phyloP scores from a whole-genome alignment of 176 grass and related monocot species.

The Eremochloa ophiuroides region DNA sequence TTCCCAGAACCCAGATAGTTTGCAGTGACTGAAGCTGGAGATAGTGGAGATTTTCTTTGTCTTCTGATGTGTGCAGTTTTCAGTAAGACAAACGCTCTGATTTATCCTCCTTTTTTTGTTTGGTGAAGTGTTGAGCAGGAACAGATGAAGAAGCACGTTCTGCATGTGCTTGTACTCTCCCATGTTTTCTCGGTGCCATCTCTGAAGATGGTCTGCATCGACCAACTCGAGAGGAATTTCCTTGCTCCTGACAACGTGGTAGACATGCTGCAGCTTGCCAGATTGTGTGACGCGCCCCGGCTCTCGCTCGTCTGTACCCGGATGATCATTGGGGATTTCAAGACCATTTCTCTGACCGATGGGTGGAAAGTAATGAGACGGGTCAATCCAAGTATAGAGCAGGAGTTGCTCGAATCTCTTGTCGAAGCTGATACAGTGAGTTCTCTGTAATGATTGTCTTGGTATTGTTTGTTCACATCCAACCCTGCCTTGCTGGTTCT shows the following conservation, averaged over 20 bases:
- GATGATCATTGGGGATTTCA: slow-evolving; percentile 62
- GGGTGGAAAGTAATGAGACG: slow-evolving; percentile 80
- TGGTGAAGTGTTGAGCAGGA: slow-evolving; percentile 60
- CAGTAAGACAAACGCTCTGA: not conserved
- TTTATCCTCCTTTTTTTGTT: not conserved
- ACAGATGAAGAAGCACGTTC: slow-evolving; percentile 54
- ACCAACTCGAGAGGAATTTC: slow-evolving; percentile 51
- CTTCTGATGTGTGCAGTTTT: not conserved
- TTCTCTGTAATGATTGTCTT: not conserved
- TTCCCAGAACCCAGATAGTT: not conserved
- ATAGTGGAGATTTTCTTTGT: not conserved
- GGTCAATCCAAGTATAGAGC: slow-evolving; percentile 49
- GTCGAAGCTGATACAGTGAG: slow-evolving; percentile 54
- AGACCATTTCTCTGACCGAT: slow-evolving; percentile 45
- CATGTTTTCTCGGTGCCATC: slow-evolving; percentile 56
- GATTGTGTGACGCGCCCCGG: slow-evolving; percentile 65
- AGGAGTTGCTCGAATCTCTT: slow-evolving; percentile 58
- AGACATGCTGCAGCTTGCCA: slow-evolving; percentile 66
- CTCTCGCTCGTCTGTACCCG: slow-evolving; percentile 55
- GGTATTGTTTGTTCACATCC: not conserved
- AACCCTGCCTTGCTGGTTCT: not conserved
- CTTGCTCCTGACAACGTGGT: slow-evolving; percentile 73
- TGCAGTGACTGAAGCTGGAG: not conserved
- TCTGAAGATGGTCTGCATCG: slow-evolving; percentile 52
- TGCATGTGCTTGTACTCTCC: slow-evolving; percentile 68